Evolutionary conservation across 495 filamentous ascomycete species (phyloP).

Genomic region (Penicillium alfredii): DNA sequence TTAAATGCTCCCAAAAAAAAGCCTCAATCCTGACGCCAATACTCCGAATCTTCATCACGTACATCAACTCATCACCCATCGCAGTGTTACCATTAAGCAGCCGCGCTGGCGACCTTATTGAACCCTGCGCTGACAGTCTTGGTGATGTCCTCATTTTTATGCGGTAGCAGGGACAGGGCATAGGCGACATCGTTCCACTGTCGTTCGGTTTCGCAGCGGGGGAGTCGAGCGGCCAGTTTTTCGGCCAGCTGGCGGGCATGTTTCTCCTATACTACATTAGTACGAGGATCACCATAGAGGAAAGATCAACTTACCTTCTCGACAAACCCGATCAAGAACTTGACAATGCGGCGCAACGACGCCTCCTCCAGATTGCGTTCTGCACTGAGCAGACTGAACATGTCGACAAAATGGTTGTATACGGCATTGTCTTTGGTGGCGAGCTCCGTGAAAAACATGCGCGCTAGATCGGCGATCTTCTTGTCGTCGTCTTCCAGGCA

Average conservation of each 20-base stretch:
- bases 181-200: slow-evolving; percentile 98
- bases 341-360: slow-evolving; percentile 73
- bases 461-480: slow-evolving; percentile 82
- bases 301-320: slow-evolving; percentile 70
- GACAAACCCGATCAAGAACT: slow-evolving; percentile 90
- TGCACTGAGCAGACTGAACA: slow-evolving; percentile 88
- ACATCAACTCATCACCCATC: slow-evolving; percentile 13
- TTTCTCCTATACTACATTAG: slow-evolving; percentile 62
- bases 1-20: no score
- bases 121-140: slow-evolving; percentile 81
- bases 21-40: no score
- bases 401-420: slow-evolving; percentile 99
- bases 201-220: slow-evolving; percentile 81
- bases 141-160: slow-evolving; percentile 96
- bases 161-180: slow-evolving; percentile 78
- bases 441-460: slow-evolving; percentile 98
- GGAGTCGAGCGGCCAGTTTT: slow-evolving; percentile 83
- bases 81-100: slow-evolving; percentile 50
- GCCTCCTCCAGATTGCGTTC: slow-evolving; percentile 79
- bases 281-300: slow-evolving; percentile 4
- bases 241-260: slow-evolving; percentile 93
- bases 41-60: slow-evolving; percentile 15
- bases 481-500: slow-evolving; percentile 94
- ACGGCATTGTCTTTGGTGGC: slow-evolving; percentile 98
- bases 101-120: slow-evolving; percentile 64